Percentiles rank a stretch among this genome's conserved stretches.
phyloP scores from a whole-genome alignment of 108 stramenopile genomes.

The Cyclotella baltica region DNA sequence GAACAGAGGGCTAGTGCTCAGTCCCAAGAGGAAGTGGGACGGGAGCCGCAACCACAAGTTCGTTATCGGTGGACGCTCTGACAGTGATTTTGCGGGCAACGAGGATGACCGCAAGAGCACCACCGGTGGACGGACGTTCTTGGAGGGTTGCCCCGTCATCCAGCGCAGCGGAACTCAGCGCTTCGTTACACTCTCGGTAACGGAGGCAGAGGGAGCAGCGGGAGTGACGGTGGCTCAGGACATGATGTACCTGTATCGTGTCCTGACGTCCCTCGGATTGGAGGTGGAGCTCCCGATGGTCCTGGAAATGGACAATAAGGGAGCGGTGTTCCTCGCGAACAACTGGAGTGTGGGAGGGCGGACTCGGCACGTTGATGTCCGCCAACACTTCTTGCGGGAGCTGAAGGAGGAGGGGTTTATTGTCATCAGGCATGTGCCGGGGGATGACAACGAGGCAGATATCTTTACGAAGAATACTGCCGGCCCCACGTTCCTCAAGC shows the following conservation, averaged over 20 bases:
- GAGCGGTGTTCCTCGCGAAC: conserved; percentile 33
- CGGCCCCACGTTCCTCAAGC: conserved; percentile 20
- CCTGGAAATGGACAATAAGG: conserved; percentile 7
- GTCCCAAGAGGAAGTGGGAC: background rate
- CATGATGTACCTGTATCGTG: background rate
- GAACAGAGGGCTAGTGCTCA: background rate
- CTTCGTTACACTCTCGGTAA: background rate
- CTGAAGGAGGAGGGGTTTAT: conserved; percentile 19
- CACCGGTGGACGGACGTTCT: background rate
- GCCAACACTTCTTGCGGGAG: conserved; percentile 14
- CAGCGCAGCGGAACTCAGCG: background rate
- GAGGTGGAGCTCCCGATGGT: background rate
- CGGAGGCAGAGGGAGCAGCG: background rate
- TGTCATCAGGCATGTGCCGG: conserved; percentile 2
- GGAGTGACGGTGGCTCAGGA: background rate
- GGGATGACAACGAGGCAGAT: conserved; percentile 25
- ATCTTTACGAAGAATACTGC: conserved; percentile 23
- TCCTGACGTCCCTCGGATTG: background rate
- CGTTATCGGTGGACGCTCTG: background rate
- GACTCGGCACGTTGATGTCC: conserved; percentile 9
- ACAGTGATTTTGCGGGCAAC: background rate
- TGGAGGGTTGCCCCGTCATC: background rate
- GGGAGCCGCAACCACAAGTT: background rate
- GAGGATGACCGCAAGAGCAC: background rate
- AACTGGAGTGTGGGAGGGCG: conserved; percentile 27